Evolutionary conservation across 345 rosid genomes (phyloP).

Genomic region (Brassica carinata): DNA sequence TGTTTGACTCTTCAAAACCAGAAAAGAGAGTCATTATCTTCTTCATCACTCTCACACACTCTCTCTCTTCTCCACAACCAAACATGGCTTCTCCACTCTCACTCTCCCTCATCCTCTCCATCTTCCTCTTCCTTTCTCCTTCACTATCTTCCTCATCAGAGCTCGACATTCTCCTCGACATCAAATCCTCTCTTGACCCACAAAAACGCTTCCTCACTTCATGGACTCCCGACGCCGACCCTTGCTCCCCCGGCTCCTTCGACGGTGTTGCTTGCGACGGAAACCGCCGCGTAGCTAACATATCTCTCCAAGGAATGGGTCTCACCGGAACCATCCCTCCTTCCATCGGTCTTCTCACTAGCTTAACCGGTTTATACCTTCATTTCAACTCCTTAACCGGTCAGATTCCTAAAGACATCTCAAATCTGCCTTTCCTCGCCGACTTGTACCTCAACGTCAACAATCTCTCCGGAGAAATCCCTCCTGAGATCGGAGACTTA

Average conservation of each 20-base stretch:
- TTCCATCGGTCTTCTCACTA: conserved; percentile 65
- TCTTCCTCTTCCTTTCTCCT: conserved; percentile 31
- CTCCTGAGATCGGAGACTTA: conserved; percentile 69
- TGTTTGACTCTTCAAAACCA: conserved; percentile 23
- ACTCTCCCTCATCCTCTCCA: conserved; percentile 40
- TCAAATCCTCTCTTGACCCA: conserved; percentile 87
- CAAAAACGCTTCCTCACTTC: conserved; percentile 64
- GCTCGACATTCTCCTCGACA: conserved; percentile 62
- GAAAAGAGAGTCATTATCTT: conserved; percentile 34
- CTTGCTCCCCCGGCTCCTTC: conserved; percentile 61
- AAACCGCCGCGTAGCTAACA: conserved; percentile 66
- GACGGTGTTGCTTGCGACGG: conserved; percentile 89
- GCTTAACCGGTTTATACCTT: conserved; percentile 87
- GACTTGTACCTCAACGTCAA: conserved; percentile 92
- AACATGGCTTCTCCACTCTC: conserved; percentile 47
- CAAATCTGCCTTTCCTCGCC: conserved; percentile 54
- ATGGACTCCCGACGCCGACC: conserved; percentile 61
- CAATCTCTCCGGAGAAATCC: conserved; percentile 77
- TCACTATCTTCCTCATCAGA: conserved; percentile 57
- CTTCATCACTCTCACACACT: conserved; percentile 15
- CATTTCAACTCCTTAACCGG: conserved; percentile 86
- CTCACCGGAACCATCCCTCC: conserved; percentile 76
- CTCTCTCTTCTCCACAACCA: conserved; percentile 44
- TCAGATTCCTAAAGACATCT: conserved; percentile 74
- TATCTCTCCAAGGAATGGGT: conserved; percentile 91